phyloP scores from a whole-genome alignment of 768 basidiomycete species.

The Pleurotus platypus region DNA sequence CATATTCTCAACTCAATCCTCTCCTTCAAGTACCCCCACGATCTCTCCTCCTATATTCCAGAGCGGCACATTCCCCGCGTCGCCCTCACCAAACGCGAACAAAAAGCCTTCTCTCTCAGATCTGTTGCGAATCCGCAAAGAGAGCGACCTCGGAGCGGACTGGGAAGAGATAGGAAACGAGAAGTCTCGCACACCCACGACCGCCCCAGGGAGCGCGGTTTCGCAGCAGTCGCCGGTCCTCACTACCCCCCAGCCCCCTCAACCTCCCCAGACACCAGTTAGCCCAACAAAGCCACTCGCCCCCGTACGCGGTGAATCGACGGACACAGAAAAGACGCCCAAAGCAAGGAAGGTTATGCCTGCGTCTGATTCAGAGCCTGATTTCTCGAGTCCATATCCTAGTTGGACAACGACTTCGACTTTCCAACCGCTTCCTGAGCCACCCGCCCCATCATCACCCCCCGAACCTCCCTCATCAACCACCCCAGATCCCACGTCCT shows the following conservation, averaged over 20 bases:
- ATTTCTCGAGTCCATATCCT: conserved; percentile 20
- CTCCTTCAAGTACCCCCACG: conserved; percentile 33
- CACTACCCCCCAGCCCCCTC: neutral
- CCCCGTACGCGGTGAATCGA: conserved; percentile 16
- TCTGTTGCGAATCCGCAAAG: conserved; percentile 53
- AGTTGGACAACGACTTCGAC: conserved; percentile 33
- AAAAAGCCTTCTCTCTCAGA: conserved; percentile 72
- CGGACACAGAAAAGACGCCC: conserved; percentile 37
- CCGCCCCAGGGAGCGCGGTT: conserved; percentile 32
- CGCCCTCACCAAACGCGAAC: conserved; percentile 26
- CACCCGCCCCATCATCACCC: conserved; percentile 45
- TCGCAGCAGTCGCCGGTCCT: too few species aligned
- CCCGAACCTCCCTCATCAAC: conserved; percentile 56
- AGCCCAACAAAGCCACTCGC: conserved; percentile 10
- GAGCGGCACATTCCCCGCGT: conserved; percentile 15
- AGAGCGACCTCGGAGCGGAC: conserved; percentile 46
- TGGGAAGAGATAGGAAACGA: conserved; percentile 59
- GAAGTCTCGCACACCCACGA: conserved; percentile 33
- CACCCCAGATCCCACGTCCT: conserved; percentile 78
- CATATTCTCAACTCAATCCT: conserved; percentile 42
- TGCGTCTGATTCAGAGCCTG: conserved; percentile 18
- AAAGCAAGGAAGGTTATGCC: conserved; percentile 36
- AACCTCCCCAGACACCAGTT: conserved; percentile 6
- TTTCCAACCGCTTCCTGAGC: conserved; percentile 45
- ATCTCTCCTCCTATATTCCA: conserved; percentile 22